Conservation (phyloP, 768 basidiomycete genomes). For the Lactarius quietus region DNA sequence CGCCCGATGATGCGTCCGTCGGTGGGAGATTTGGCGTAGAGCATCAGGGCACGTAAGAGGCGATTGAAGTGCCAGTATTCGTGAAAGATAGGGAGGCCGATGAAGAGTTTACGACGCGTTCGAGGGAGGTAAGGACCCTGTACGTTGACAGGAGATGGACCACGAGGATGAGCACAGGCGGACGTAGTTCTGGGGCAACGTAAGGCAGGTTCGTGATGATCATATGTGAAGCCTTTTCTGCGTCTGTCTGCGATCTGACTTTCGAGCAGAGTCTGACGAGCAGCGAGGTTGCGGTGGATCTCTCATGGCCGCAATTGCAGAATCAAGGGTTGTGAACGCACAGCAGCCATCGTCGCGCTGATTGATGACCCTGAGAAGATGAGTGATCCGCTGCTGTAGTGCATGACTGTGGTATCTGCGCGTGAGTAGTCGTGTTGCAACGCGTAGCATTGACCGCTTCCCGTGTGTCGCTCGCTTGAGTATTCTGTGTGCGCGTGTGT, state of each 20-base stretch:
- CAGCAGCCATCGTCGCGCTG: neutral
- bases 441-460: neutral
- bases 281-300: slow-evolving; percentile 46
- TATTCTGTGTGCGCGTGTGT: neutral
- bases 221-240: slow-evolving; percentile 42
- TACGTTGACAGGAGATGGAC: slow-evolving; percentile 49
- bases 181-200: slow-evolving; percentile 35
- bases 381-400: neutral
- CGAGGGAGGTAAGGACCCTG: slow-evolving; percentile 46
- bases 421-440: neutral
- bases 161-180: slow-evolving; percentile 45
- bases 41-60: slow-evolving; percentile 23
- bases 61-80: slow-evolving; percentile 26
- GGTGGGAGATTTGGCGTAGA: slow-evolving; percentile 3
- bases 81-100: slow-evolving; percentile 29
- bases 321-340: slow-evolving; percentile 4
- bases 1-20: slow-evolving; percentile 13
- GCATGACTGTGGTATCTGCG: neutral
- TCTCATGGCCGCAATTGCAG: slow-evolving; percentile 8
- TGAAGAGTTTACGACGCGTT: slow-evolving; percentile 38
- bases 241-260: slow-evolving; percentile 45
- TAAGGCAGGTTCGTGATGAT: slow-evolving; percentile 39
- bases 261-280: slow-evolving; percentile 48
- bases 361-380: neutral
- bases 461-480: too few relatives aligned